phyloP scores from a whole-genome alignment of 2,329 filamentous ascomycete genomes.

The Trichoderma hamatum region DNA sequence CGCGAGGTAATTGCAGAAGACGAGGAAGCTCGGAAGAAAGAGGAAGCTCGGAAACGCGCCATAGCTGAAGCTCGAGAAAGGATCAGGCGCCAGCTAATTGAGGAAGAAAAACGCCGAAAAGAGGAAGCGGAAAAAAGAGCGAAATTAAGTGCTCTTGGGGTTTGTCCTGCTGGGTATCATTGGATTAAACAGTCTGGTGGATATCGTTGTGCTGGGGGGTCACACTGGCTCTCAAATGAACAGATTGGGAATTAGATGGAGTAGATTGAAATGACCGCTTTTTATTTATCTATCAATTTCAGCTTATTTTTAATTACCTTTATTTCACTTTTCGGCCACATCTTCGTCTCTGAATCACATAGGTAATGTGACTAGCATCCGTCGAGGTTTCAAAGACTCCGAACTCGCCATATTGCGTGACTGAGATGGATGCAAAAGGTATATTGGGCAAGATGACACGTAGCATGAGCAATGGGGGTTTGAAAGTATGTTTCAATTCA shows the following conservation, averaged over 20 bases:
- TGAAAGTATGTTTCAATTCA: too few species aligned
- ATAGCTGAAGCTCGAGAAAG: conserved; percentile 36
- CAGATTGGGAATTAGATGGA: background rate
- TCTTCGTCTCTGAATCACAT: too few species aligned
- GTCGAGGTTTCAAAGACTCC: too few species aligned
- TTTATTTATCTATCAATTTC: background rate
- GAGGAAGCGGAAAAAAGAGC: conserved; percentile 46
- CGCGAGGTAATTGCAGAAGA: conserved; percentile 32
- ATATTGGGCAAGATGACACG: too few species aligned
- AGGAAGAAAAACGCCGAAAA: conserved; percentile 45
- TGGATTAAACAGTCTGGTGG: conserved; percentile 65
- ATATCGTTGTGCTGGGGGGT: conserved; percentile 64
- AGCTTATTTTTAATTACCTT: background rate
- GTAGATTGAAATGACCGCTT: background rate
- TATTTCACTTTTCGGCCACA: background rate
- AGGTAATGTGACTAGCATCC: too few species aligned
- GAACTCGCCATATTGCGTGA: too few species aligned
- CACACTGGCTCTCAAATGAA: conserved; percentile 50
- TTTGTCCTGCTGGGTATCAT: conserved; percentile 57
- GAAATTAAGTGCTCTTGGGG: conserved; percentile 56
- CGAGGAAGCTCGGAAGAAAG: conserved; percentile 34
- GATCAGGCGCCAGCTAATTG: conserved; percentile 43
- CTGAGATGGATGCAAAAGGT: too few species aligned
- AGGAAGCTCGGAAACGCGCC: conserved; percentile 30
- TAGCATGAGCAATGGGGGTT: too few species aligned